A percentile compares a stretch with the other conserved stretches of the same genome.
Evolutionary conservation across 768 basidiomycete species (phyloP).

Genomic region (Leccinum sublutescens): DNA sequence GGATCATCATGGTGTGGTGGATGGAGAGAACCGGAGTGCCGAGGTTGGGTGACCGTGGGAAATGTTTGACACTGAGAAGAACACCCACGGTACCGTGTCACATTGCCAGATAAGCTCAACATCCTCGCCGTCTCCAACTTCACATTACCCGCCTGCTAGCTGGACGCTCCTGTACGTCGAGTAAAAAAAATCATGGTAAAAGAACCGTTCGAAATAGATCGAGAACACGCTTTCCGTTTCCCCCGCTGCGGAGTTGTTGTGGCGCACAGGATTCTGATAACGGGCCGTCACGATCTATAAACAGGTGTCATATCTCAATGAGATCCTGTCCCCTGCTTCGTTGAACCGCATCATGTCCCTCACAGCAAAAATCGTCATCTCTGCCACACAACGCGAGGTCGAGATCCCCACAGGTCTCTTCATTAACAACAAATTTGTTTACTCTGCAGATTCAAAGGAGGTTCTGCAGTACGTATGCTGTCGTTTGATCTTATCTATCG

Average conservation of each 20-base stretch:
- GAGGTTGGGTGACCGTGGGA: slow-evolving; percentile 16
- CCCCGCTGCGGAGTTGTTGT: slow-evolving; percentile 7
- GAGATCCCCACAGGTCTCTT: slow-evolving; percentile 80
- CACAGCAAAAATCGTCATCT: slow-evolving; percentile 39
- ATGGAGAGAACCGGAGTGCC: slow-evolving; percentile 16
- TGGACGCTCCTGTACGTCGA: background rate
- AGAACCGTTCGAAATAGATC: background rate
- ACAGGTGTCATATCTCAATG: background rate
- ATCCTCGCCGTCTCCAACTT: background rate
- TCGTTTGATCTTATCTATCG: slow-evolving; percentile 7
- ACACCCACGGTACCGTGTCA: background rate
- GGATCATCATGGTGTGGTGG: slow-evolving; percentile 36
- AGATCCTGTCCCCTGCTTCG: background rate
- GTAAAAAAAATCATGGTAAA: background rate
- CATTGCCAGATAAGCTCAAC: background rate
- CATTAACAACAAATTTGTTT: slow-evolving; percentile 87
- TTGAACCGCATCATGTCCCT: slow-evolving; percentile 49
- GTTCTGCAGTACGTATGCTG: slow-evolving; percentile 52
- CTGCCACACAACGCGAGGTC: slow-evolving; percentile 47
- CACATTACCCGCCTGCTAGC: background rate
- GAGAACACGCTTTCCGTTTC: background rate
- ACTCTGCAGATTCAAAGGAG: slow-evolving; percentile 68
- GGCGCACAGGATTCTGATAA: slow-evolving; percentile 9
- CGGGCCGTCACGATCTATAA: slow-evolving; percentile 10
- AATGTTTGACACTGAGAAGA: background rate